Evolutionary conservation across 306 rosid species (phyloP), one percentile per base, ranked within the genome.

Genomic region (Coriaria nepalensis): DNA sequence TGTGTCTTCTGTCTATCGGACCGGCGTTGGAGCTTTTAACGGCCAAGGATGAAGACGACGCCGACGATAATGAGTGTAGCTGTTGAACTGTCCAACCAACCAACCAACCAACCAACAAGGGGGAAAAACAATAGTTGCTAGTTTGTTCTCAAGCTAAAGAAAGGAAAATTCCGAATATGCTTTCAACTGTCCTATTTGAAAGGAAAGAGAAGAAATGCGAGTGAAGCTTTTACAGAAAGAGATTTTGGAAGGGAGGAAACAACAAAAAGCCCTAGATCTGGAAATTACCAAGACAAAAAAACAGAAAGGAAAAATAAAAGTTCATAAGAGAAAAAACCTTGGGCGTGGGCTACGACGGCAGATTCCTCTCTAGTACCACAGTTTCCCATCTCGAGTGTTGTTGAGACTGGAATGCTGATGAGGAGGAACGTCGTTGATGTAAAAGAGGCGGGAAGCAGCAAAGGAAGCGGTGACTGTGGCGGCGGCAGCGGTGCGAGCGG

Each of bases 361-460:
- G 96, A 75, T 74, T 92, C 98, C 63, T 85, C 96, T 65, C 98
- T 68, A 37, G 98, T 92, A 34, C 98, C 96, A 51, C 98, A 86
- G 66, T 92, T 92, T 14, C 98, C 98, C 98, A 92, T 92, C 32
- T 20, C 32, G 63, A 39, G 10, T 62, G 43, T 9, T 37, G 35
- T 37, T 20, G 33, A 44, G 36, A 33, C 13, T 39, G 59, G 13
- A 47, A 32, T 50, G 40, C 37, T 13, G 39, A 40, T 9, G 5
- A 59, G 32, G 61, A 55, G 10, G 15, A 14, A 41, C 10, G 29
- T 43, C 35, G 33, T 5, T 45, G 56, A 34, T 40, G 43, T 10
- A 41, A 42, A 40, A 12, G 44, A 4, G 42, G 33, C 35, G 13
- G 7, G 68, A 11, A 34, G 33, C 7, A 11, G 40, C 43, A 47